Conservation (phyloP, 2,329 filamentous ascomycete genomes). For the Emericellopsis atlantica region DNA sequence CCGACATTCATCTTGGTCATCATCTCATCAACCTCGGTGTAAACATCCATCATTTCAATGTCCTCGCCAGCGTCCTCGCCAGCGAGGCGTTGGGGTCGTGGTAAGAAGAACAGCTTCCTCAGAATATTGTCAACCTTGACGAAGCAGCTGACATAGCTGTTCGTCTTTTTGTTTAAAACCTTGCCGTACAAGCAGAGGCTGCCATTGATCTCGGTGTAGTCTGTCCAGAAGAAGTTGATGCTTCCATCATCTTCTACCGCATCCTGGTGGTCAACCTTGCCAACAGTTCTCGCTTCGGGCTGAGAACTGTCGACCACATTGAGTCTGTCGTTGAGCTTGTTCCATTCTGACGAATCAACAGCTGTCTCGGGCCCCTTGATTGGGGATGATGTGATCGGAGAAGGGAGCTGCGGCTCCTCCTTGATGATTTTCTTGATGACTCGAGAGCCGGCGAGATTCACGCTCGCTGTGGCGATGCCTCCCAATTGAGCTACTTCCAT, state of each 20-base stretch:
- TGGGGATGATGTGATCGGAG: conserved; percentile 68
- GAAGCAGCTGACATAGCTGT: conserved; percentile 77
- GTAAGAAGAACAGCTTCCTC: conserved; percentile 86
- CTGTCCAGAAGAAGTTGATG: conserved; percentile 90
- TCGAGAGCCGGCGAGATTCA: conserved; percentile 77
- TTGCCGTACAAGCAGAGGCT: conserved; percentile 93
- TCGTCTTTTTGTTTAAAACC: conserved; percentile 77
- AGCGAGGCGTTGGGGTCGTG: conserved; percentile 49
- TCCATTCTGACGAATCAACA: conserved; percentile 80
- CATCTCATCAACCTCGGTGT: conserved; percentile 73
- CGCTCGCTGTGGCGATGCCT: conserved; percentile 52
- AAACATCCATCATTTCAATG: conserved; percentile 80
- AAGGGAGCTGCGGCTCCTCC: conserved; percentile 45
- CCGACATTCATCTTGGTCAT: conserved; percentile 80
- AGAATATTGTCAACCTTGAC: conserved; percentile 92
- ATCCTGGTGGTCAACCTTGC: conserved; percentile 73
- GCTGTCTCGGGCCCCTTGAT: conserved; percentile 42
- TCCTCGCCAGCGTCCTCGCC: conserved; percentile 63
- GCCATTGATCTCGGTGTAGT: conserved; percentile 87
- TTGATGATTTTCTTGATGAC: conserved; percentile 61
- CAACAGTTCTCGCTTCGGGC: conserved; percentile 49
- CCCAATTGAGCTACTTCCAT: conserved; percentile 79
- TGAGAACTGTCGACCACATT: conserved; percentile 71
- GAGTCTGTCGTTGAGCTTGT: conserved; percentile 70
- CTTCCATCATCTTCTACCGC: conserved; percentile 91